Percentiles rank a stretch among this genome's conserved stretches.
phyloP scores from a whole-genome alignment of 305 asterid genomes.

The Euphrasia arctica region DNA sequence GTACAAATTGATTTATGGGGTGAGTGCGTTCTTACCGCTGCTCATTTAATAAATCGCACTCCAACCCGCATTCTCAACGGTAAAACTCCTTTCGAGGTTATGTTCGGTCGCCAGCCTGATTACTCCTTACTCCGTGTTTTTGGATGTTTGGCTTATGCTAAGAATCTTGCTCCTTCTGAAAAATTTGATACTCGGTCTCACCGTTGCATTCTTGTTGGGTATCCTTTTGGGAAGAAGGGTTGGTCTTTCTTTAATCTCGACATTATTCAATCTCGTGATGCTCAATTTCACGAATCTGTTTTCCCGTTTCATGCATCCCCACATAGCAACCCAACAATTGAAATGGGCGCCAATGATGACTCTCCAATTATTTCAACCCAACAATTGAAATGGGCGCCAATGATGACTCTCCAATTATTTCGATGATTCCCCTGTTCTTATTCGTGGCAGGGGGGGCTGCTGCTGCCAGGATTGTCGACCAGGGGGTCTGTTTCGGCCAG shows the following conservation, averaged over 20 bases:
- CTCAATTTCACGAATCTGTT: background rate
- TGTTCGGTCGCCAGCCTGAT: background rate
- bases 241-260: background rate
- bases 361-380: no score
- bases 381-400: no score
- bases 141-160: background rate
- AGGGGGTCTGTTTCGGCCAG: no score
- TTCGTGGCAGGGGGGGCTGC: no score
- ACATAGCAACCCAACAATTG: no score
- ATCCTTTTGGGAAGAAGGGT: background rate
- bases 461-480: no score
- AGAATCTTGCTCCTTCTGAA: no score
- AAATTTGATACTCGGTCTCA: background rate
- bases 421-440: background rate
- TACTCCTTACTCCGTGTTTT: background rate
- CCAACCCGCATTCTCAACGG: background rate
- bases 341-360: no score
- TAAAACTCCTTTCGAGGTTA: background rate
- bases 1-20: background rate
- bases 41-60: background rate
- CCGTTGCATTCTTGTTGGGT: background rate
- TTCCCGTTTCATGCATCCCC: no score
- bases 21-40: background rate
- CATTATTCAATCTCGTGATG: background rate
- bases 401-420: no score